Base-by-base conservation (phyloP, 148 eudicot genomes). In the Chenopodium album region DNA sequence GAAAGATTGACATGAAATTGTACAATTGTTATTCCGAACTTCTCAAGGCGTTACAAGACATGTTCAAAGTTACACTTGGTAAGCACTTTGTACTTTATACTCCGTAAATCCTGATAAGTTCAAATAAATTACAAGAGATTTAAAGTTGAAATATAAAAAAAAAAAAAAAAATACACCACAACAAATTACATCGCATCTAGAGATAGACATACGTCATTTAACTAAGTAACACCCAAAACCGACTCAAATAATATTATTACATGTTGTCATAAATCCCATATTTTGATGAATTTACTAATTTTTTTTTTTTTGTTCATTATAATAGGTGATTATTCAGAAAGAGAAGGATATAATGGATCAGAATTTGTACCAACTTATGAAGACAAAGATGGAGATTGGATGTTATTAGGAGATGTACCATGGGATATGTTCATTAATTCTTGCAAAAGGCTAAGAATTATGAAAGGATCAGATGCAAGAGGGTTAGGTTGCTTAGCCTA, bases 381-480 rank as follows among this genome's bases (percentile, higher is more conserved):
- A 86, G 88, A 86, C 52, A 86, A 80, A 67, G 88, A 86, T 77
- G 88, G 86, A 73, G 86, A 83, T 80, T 83, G 85, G 87, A 85
- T 85, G 88, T 83, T 83, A 67, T 67, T 83, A 68, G 86, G 88
- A 77, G 88, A 86, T 77, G 88, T 86, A 0, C 88, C 88, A 73
- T 86, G 88, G 88, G 82, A 86, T 4, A 86, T 83, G 88, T 86
- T 86, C 80, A 75, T 68, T 75, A 80, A 11, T 74, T 72, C 88
- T 60, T 86, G 88, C 88, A 83, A 86, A 60, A 83, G 88, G 72
- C 71, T 86, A 7, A 83, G 88, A 70, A 69, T 86, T 31, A 83
- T 86, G 86, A 86, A 83, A 70, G 84, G 68, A 59, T 83, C 84
- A 0, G 85, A 83, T 37, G 86, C 84, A 28, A 80, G 68, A 77